These are phyloP conservation scores for Neobulgaria alba DNA, from an alignment of 2,329 filamentous ascomycete genomes.

Conservation along the genomic window DNA sequence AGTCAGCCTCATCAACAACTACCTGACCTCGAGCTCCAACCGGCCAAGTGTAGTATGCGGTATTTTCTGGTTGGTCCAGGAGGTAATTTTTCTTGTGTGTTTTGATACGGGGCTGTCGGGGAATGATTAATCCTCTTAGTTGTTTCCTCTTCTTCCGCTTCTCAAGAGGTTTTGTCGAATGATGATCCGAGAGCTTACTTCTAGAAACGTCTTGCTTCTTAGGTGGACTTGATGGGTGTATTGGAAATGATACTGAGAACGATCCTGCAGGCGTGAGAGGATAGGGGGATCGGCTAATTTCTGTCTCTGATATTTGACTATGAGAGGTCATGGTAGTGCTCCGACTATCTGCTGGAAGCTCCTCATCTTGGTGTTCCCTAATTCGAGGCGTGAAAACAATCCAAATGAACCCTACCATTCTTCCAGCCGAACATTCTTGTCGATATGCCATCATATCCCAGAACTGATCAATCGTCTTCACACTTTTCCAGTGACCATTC, in stretches of 20 bases:
- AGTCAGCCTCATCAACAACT: slow-evolving; percentile 54
- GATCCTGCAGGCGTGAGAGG: slow-evolving; percentile 15
- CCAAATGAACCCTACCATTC: slow-evolving; percentile 93
- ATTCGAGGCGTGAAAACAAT: slow-evolving; percentile 53
- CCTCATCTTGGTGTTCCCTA: slow-evolving; percentile 5
- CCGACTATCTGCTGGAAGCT: slow-evolving; percentile 14
- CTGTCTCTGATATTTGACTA: slow-evolving; percentile 7
- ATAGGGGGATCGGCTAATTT: slow-evolving; percentile 1
- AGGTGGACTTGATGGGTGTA: slow-evolving; percentile 8
- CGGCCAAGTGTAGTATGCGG: slow-evolving; percentile 60
- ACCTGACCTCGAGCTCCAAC: slow-evolving; percentile 51
- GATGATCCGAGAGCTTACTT: slow-evolving; percentile 5
- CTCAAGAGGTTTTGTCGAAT: no score
- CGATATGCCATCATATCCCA: slow-evolving; percentile 98
- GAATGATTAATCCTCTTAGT: slow-evolving; percentile 50
- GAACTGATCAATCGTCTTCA: slow-evolving; percentile 80
- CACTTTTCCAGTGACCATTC: slow-evolving; percentile 69
- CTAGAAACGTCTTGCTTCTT: slow-evolving; percentile 1
- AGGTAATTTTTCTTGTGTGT: slow-evolving; percentile 44
- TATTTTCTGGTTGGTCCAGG: slow-evolving; percentile 41
- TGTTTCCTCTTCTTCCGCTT: slow-evolving; percentile 36
- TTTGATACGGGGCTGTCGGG: slow-evolving; percentile 59
- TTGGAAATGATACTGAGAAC: slow-evolving; percentile 17
- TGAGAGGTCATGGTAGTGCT: slow-evolving; percentile 8
- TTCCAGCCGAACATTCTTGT: slow-evolving; percentile 89